A percentile compares a stretch with the other conserved stretches of the same genome.
phyloP scores from a whole-genome alignment of 257 asterid species.

The Gynochthodes officinalis region DNA sequence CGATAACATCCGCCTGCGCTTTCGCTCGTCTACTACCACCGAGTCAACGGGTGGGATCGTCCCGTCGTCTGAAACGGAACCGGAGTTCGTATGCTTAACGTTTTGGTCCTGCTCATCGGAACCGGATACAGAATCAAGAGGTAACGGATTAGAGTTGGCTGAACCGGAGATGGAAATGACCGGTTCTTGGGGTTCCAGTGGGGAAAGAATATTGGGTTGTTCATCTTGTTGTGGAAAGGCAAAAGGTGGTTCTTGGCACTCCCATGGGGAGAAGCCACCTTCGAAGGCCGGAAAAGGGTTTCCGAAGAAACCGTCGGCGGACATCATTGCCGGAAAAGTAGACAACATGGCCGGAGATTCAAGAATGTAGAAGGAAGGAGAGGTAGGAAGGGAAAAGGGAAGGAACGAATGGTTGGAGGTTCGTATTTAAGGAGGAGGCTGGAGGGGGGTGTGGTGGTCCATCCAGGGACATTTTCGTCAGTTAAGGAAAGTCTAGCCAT shows the following conservation, averaged over 20 bases:
- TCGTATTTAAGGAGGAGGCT: slow-evolving; percentile 47
- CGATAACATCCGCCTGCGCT: slow-evolving; percentile 72
- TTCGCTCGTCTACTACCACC: slow-evolving; percentile 46
- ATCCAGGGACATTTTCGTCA: slow-evolving; percentile 43
- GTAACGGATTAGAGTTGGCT: slow-evolving; percentile 22
- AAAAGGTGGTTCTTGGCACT: slow-evolving; percentile 38
- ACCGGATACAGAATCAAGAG: slow-evolving; percentile 27
- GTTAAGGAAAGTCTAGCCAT: neutral
- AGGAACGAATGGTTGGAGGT: slow-evolving; percentile 38
- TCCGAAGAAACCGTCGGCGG: slow-evolving; percentile 33
- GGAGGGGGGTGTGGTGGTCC: slow-evolving; percentile 26
- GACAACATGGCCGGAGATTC: slow-evolving; percentile 55
- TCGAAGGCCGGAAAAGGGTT: slow-evolving; percentile 44
- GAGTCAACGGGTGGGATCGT: slow-evolving; percentile 21
- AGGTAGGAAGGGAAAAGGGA: slow-evolving; percentile 59
- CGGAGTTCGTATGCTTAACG: slow-evolving; percentile 14
- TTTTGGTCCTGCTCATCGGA: slow-evolving; percentile 32
- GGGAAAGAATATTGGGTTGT: slow-evolving; percentile 18
- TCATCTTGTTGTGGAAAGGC: slow-evolving; percentile 24
- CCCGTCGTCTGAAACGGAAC: slow-evolving; percentile 33
- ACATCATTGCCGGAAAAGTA: slow-evolving; percentile 39
- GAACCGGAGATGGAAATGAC: slow-evolving; percentile 51
- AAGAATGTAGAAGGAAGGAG: slow-evolving; percentile 21
- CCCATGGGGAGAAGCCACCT: slow-evolving; percentile 58
- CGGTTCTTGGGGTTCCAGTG: slow-evolving; percentile 37